Evolutionary conservation across 2,329 filamentous ascomycete species (phyloP), one percentile per base, ranked within the genome.

Genomic region (Beauveria varroae): DNA sequence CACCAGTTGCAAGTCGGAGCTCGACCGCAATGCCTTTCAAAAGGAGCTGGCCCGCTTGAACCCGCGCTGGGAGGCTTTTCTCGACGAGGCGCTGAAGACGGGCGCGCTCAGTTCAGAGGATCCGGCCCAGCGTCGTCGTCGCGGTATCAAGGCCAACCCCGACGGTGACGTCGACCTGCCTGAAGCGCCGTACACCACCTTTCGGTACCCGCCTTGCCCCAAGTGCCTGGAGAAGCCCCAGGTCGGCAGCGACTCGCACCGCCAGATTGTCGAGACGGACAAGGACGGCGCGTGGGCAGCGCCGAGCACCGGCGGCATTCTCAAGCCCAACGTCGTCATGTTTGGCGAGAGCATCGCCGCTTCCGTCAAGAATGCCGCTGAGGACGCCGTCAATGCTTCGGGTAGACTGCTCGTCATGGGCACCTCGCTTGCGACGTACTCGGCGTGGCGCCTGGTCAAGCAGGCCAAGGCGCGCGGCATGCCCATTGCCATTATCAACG

Each of bases 271-370:
- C 1, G 79, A 89, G 64, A 83, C 89, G 14, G 93, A 97, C 68
- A 67, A 70, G 1, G 91, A 97, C 58, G 93, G 93, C 0, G 93
- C 92, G 0, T 96, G 88, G 90, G 75, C 79, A 44, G 67, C 80
- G 6, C 76, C 76, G 0, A 87, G 85, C 66, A 86, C 82, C 2
- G 90, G 86, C 0, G 95, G 93, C 2, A 85, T 98, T 43, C 73
- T 99, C 60, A 98, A 98, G 71, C 95, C 95, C 3, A 90, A 90
- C 1, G 93, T 99, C 2, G 87, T 93, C 68, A 97, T 98, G 91
- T 98, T 98, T 72, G 95, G 95, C 18, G 95, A 98, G 74, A 93
- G 86, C 63, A 96, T 98, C 55, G 79, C 84, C 0, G 73, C 76
- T 1, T 69, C 75, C 1, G 86, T 93, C 41, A 97, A 96, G 72